phyloP scores from a whole-genome alignment of 129 eudicot genomes.

The Erigeron canadensis region DNA sequence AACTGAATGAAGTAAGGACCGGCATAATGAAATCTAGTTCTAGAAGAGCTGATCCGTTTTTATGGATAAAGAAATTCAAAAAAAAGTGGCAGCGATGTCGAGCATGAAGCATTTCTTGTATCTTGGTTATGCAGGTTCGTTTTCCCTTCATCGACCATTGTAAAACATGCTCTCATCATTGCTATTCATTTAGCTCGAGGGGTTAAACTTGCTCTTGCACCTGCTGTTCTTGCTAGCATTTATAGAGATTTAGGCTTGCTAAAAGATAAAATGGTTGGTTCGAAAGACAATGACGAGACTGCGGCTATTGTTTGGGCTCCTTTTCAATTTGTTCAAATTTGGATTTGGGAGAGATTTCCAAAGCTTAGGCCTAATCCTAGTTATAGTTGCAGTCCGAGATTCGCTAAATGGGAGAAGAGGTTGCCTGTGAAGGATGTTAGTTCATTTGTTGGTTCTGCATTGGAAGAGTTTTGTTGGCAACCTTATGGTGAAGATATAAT shows the following conservation, averaged over 20 bases:
- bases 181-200: slow-evolving; percentile 36
- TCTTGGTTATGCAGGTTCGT: slow-evolving; percentile 46
- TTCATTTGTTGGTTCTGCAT: slow-evolving; percentile 12
- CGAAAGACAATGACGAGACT: not conserved
- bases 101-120: slow-evolving; percentile 41
- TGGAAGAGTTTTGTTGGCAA: slow-evolving; percentile 35
- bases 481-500: slow-evolving; percentile 36
- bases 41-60: slow-evolving; percentile 16
- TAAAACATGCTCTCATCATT: slow-evolving; percentile 1
- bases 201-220: slow-evolving; percentile 39
- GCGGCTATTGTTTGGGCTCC: slow-evolving; percentile 30
- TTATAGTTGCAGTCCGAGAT: slow-evolving; percentile 15
- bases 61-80: slow-evolving; percentile 36
- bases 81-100: slow-evolving; percentile 28
- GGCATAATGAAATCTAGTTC: not conserved
- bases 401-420: slow-evolving; percentile 31
- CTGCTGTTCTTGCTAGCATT: slow-evolving; percentile 39
- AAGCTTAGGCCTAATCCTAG: slow-evolving; percentile 14
- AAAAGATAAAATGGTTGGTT: not conserved
- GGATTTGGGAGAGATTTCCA: slow-evolving; percentile 44
- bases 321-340: slow-evolving; percentile 36
- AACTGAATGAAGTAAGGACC: slow-evolving; percentile 14
- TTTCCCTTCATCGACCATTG: slow-evolving; percentile 19
- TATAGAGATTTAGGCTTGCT: slow-evolving; percentile 33
- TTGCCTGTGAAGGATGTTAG: slow-evolving; percentile 8